These are phyloP conservation scores for Alternaria sp. DNA, from an alignment of 2,329 filamentous ascomycete species.

Conservation along the genomic window DNA sequence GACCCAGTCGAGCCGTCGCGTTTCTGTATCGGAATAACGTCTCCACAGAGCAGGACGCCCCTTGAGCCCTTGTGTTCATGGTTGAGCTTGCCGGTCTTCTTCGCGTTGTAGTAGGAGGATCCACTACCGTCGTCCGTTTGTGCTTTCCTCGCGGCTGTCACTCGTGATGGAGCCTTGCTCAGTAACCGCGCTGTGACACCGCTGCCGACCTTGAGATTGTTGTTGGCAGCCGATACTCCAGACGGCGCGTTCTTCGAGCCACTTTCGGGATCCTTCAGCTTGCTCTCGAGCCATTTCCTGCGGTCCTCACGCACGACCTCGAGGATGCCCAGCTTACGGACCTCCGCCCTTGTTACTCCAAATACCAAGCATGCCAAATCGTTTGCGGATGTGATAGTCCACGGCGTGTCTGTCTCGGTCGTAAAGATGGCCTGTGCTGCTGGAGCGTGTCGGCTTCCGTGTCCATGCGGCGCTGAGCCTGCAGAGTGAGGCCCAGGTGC, in stretches of 20 bases:
- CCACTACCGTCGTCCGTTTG: slow-evolving; percentile 68
- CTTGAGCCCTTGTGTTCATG: slow-evolving; percentile 78
- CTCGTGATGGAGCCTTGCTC: slow-evolving; percentile 76
- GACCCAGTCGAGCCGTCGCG: slow-evolving; percentile 90
- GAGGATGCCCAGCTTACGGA: slow-evolving; percentile 91
- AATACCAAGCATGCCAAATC: slow-evolving; percentile 97
- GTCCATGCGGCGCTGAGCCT: slow-evolving; percentile 69
- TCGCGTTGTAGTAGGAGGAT: slow-evolving; percentile 55
- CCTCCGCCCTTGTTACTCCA: slow-evolving; percentile 95
- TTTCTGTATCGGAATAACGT: slow-evolving; percentile 98
- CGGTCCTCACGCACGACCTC: slow-evolving; percentile 93
- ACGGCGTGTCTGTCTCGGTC: slow-evolving; percentile 87
- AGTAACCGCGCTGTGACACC: slow-evolving; percentile 88
- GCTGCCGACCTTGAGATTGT: slow-evolving; percentile 70
- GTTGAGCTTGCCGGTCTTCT: slow-evolving; percentile 62
- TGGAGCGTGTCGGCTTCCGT: slow-evolving; percentile 87
- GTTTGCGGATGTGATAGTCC: slow-evolving; percentile 96
- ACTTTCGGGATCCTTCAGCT: slow-evolving; percentile 70
- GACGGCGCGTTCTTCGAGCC: slow-evolving; percentile 51
- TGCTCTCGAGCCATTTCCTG: slow-evolving; percentile 86
- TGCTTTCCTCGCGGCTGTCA: slow-evolving; percentile 63
- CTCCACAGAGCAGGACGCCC: slow-evolving; percentile 90
- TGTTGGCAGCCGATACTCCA: slow-evolving; percentile 46
- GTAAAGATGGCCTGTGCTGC: slow-evolving; percentile 97
- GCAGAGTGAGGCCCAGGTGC: slow-evolving; percentile 43